phyloP scores from a whole-genome alignment of 148 eudicot species.

The Vaccinium macrocarpon region DNA sequence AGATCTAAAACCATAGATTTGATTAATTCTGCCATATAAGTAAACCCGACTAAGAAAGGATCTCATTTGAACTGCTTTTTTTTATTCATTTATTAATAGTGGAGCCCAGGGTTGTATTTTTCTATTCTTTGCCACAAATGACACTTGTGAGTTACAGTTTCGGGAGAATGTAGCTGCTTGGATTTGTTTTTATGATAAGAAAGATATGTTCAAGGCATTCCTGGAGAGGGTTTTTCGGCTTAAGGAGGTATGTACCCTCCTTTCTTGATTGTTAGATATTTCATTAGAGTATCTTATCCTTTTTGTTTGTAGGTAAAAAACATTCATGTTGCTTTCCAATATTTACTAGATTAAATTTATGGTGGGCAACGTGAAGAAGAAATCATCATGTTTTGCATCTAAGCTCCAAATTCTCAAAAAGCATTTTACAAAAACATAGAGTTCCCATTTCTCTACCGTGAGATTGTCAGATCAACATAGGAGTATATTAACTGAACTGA shows the following conservation, averaged over 20 bases:
- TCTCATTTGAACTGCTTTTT: neutral
- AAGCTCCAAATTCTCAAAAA: neutral
- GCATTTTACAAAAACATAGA: neutral
- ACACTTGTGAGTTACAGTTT: conserved; percentile 42
- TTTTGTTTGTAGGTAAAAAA: neutral
- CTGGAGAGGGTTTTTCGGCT: conserved; percentile 79
- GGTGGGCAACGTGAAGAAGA: neutral
- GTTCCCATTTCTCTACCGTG: neutral
- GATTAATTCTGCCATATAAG: neutral
- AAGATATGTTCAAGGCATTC: conserved; percentile 72
- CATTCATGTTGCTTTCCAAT: neutral
- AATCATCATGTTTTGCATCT: neutral
- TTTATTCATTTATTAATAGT: no score
- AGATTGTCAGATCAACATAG: neutral
- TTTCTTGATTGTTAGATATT: neutral
- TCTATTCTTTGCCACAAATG: neutral
- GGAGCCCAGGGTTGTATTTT: neutral
- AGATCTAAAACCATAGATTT: neutral
- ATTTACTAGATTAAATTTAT: neutral
- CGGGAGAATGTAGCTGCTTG: conserved; percentile 97
- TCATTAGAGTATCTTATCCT: neutral
- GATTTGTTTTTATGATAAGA: conserved; percentile 81
- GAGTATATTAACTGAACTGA: neutral
- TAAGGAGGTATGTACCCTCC: conserved; percentile 58
- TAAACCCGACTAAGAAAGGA: neutral